Conservation (phyloP, 2,329 filamentous ascomycete genomes). For the Cladophialophora psammophila region DNA sequence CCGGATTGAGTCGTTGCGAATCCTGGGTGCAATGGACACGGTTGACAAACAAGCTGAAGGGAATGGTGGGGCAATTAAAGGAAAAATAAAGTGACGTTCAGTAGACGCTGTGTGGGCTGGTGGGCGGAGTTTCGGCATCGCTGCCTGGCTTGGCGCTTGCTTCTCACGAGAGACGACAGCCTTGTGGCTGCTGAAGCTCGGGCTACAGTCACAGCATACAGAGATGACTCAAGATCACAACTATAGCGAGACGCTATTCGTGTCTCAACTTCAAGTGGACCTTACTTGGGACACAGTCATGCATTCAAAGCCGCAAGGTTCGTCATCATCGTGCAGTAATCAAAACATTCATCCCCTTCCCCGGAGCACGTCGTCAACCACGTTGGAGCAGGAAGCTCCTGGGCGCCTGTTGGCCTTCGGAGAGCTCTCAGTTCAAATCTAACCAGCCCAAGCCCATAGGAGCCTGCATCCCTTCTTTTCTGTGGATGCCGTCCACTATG, state of each 20-base stretch:
- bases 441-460: no score
- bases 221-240: background rate
- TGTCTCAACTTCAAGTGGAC: background rate
- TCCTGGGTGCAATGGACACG: background rate
- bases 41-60: slow-evolving; percentile 3
- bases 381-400: no score
- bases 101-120: background rate
- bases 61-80: slow-evolving; percentile 17
- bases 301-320: background rate
- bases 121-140: background rate
- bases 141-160: slow-evolving; percentile 6
- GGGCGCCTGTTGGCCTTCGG: no score
- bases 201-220: no score
- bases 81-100: slow-evolving; percentile 23
- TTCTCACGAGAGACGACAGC: background rate
- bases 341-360: background rate
- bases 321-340: background rate
- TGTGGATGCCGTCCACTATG: background rate
- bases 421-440: no score
- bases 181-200: background rate
- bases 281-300: background rate
- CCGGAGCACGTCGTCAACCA: background rate
- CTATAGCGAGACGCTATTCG: background rate
- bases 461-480: slow-evolving; percentile 17
- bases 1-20: slow-evolving; percentile 10